Conservation (phyloP, 116 monocot genomes). For the Papilionanthe hybrid region DNA sequence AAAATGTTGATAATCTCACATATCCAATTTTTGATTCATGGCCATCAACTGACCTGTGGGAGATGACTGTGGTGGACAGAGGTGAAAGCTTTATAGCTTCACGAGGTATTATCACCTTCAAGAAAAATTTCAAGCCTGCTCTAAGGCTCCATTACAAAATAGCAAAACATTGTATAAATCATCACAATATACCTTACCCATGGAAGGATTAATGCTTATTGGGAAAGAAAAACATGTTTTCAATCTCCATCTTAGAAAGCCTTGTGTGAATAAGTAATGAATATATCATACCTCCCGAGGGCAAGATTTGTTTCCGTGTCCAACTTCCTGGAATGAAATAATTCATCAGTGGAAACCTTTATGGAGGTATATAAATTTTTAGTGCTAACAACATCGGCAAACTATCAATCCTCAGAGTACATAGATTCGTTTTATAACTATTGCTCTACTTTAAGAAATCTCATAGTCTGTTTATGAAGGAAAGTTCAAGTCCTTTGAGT, state of each 20-base stretch:
- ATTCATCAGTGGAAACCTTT: conserved; percentile 2
- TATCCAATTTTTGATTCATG: conserved; percentile 79
- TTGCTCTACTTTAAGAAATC: no score
- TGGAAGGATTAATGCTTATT: not conserved
- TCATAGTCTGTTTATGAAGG: not conserved
- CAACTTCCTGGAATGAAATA: conserved; percentile 37
- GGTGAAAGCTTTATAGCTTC: conserved; percentile 84
- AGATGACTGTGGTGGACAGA: conserved; percentile 65
- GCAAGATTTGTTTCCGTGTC: conserved; percentile 27
- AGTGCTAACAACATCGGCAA: not conserved
- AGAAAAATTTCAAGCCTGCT: not conserved
- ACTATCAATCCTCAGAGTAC: not conserved
- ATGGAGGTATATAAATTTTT: not conserved
- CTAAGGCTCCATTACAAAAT: not conserved
- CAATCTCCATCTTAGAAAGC: not conserved
- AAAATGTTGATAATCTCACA: conserved; percentile 79
- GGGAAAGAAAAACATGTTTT: not conserved
- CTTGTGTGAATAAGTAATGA: conserved; percentile 10
- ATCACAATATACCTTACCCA: not conserved
- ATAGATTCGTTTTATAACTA: not conserved
- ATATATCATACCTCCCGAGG: conserved; percentile 58
- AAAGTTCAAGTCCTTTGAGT: not conserved
- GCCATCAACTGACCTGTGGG: conserved; percentile 57
- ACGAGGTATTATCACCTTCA: conserved; percentile 66
- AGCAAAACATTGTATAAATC: not conserved